Evolutionary conservation across 768 basidiomycete genomes (phyloP), one percentile per base, ranked within the genome.

Genomic region (Suillus fuscotomentosus): DNA sequence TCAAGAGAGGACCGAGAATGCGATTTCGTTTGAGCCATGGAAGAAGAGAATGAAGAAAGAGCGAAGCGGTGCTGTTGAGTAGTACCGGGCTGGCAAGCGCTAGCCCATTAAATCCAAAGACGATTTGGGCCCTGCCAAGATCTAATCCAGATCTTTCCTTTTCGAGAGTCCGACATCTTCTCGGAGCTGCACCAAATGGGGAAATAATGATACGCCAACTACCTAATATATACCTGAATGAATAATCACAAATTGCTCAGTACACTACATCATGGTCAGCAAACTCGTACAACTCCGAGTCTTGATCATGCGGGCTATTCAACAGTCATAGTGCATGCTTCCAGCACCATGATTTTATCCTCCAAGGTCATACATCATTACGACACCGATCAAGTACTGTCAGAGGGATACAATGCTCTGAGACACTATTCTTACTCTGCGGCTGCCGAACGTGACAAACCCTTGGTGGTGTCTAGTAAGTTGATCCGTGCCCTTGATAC

Each of bases 81-180:
- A 42, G 41, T 42, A 27, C 17, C 8, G 24, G 41, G 17, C 41
- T 42, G 57, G 27, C 57, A 59, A 59, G 57, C 57, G 57, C 41
- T 59, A 41, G 39, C 24, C 41, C 24, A 59, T 42, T 42, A 59
- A 59, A 59, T 31, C 17, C 51, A 27, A 9, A 59, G 17, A 59
- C 31, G 24, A 27, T 20, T 27, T 42, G 39, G 53, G 56, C 9
- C 8, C 42, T 20, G 57, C 57, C 41, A 42, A 51, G 41, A 59
- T 59, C 57, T 42, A 31, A 31, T 20, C 24, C 57, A 42, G 57
- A 59, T 59, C 27, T 13, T 57, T 59, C 57, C 57, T 59, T 59
- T 59, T 41, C 17, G 11, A 20, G 57, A 0, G 10, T 41, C 22
- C 39, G 38, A 24, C 14, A 10, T 10, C n/a, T 14, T 39, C 22